Evolutionary conservation across 139 green algal genomes (phyloP).

Genomic region (Gonium pectorale): DNA sequence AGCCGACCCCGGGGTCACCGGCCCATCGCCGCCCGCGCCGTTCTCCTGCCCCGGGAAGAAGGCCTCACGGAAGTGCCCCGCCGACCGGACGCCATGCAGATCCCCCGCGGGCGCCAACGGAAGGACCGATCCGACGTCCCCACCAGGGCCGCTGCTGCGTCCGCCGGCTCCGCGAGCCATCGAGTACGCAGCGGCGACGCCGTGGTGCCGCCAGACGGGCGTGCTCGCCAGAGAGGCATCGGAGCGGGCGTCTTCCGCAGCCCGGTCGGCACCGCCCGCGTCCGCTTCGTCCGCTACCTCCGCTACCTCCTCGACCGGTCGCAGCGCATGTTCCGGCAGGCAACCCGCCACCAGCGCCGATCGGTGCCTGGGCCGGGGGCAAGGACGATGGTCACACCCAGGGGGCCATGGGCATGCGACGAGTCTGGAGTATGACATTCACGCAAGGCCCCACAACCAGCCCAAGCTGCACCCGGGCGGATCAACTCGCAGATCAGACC

Average conservation of each 20-base stretch:
- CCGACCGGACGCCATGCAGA: neutral
- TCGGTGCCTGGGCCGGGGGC: neutral
- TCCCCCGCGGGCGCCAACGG: constrained; percentile 11
- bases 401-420: neutral
- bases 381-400: neutral
- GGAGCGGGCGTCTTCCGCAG: neutral
- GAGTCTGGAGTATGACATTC: neutral
- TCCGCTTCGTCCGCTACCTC: neutral
- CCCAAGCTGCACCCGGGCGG: neutral
- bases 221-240: neutral
- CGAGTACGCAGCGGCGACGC: neutral
- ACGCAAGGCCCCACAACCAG: too few species aligned
- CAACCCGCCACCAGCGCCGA: neutral
- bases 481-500: neutral
- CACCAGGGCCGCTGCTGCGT: neutral
- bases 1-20: neutral
- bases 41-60: neutral
- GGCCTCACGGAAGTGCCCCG: neutral
- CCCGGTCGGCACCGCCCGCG: neutral
- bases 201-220: neutral
- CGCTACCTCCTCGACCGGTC: neutral
- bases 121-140: neutral
- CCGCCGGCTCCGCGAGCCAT: neutral
- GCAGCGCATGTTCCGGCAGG: neutral
- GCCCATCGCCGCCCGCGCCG: neutral